phyloP scores from a whole-genome alignment of 2,329 filamentous ascomycete species.

The Pseudogymnoascus sp. region DNA sequence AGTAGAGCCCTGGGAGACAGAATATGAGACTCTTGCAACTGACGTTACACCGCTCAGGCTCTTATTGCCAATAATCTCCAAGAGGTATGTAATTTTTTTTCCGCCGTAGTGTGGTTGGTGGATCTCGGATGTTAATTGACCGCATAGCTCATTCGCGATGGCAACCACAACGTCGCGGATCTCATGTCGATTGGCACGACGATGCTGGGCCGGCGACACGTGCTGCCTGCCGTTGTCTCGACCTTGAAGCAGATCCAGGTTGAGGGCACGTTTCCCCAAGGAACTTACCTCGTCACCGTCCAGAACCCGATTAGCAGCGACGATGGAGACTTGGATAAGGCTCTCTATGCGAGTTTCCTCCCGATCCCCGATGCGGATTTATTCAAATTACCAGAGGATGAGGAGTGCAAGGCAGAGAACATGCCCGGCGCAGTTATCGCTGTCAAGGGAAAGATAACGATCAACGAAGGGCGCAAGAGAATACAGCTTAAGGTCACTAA shows the following conservation, averaged over 20 bases:
- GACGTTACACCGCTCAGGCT: slow-evolving; percentile 40
- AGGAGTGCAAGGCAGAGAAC: slow-evolving; percentile 58
- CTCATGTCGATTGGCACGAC: slow-evolving; percentile 87
- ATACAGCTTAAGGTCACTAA: slow-evolving; percentile 73
- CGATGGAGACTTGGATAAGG: slow-evolving; percentile 78
- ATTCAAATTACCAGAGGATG: slow-evolving; percentile 59
- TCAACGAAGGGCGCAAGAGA: slow-evolving; percentile 70
- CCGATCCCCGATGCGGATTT: slow-evolving; percentile 63
- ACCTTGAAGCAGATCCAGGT: slow-evolving; percentile 83
- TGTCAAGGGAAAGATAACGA: slow-evolving; percentile 57
- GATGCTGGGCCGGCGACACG: slow-evolving; percentile 89
- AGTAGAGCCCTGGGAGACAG: slow-evolving; percentile 16
- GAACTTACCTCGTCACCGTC: slow-evolving; percentile 90
- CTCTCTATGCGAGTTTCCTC: slow-evolving; percentile 85
- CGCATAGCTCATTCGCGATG: slow-evolving; percentile 83
- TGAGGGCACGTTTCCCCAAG: slow-evolving; percentile 84
- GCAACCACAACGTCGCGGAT: slow-evolving; percentile 81
- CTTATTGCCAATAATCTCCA: slow-evolving; percentile 85
- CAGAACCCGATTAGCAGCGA: slow-evolving; percentile 82
- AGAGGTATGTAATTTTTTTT: slow-evolving; percentile 47
- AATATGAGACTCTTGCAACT: background rate
- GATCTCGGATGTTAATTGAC: slow-evolving; percentile 3
- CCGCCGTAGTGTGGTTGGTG: slow-evolving; percentile 12
- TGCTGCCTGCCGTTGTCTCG: slow-evolving; percentile 71
- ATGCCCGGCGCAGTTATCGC: slow-evolving; percentile 76